Evolutionary conservation across 2,329 filamentous ascomycete species (phyloP), one percentile per base, ranked within the genome.

Genomic region (Aaosphaeria arxii): DNA sequence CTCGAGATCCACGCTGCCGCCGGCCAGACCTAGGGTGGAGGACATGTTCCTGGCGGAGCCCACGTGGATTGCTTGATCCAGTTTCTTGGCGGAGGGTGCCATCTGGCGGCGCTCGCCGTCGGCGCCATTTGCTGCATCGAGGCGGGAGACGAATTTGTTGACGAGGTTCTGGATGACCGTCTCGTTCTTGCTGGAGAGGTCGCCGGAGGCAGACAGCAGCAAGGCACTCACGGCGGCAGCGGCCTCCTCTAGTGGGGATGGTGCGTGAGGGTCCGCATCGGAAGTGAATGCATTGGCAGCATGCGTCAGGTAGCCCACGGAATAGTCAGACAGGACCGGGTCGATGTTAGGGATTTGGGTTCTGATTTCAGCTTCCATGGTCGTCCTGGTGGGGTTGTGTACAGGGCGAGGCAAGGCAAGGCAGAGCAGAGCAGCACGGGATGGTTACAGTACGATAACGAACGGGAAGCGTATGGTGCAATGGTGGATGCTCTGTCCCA

Each of bases 51-150:
- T 83, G 74, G 96, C 90, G 29, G 91, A 86, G 69, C 90, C 89
- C 63, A 99, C 92, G 73, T 96, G 89, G 71, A 96, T 89, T 51
- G 91, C 89, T 72, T 97, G 91, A 64, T 97, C 94, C 17, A 99
- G 83, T 62, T 90, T 88, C 72, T 80, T 90, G 50, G 92, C 89
- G 6, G 84, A 82, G 17, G 89, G 87, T 7, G 88, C 88, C 59
- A 86, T 83, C 64, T 86, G 84, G 55, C 80, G 77, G 45, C 80
- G 79, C 70, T 90, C 83, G 43, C 84, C 80, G 71, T 86, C 79
- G 43, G 76, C 66, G 48, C 85, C 88, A 74, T 89, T 87, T 49
- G 83, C 82, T 52, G 85, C 83, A 65, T 85, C 87, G 58, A 96
- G 86, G 61, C 85, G 87, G 53, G 86, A 81, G 47, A 96, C 89